These are phyloP conservation scores for Iberis amara DNA, from an alignment of 441 rosid genomes.

Conservation along the genomic window DNA sequence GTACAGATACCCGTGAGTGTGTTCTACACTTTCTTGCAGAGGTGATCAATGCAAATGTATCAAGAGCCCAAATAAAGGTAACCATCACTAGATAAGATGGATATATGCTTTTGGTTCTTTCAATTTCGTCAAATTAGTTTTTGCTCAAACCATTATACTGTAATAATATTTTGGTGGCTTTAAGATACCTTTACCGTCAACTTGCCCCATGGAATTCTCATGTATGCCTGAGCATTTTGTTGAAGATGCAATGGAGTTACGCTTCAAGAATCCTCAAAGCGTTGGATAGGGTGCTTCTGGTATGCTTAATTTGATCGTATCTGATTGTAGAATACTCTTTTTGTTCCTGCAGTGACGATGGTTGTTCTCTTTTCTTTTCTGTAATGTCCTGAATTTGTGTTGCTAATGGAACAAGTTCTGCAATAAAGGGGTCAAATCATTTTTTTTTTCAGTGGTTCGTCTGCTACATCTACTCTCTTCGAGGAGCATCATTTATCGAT, in stretches of 20 bases:
- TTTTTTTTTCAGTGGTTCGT: conserved; percentile 63
- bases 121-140: background rate
- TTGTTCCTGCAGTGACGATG: conserved; percentile 17
- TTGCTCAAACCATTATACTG: background rate
- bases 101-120: background rate
- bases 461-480: conserved; percentile 74
- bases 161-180: conserved; percentile 56
- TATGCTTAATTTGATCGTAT: conserved; percentile 32
- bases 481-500: conserved; percentile 93
- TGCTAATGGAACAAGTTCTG: conserved; percentile 18
- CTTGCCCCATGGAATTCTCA: conserved; percentile 92
- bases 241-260: conserved; percentile 96
- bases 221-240: conserved; percentile 98
- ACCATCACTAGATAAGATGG: background rate
- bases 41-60: conserved; percentile 83
- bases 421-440: background rate
- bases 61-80: conserved; percentile 90
- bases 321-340: background rate
- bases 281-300: conserved; percentile 77
- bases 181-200: conserved; percentile 81
- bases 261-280: conserved; percentile 89
- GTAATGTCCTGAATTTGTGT: conserved; percentile 8
- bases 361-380: conserved; percentile 27
- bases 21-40: conserved; percentile 93
- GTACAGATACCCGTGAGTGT: conserved; percentile 64